Evolutionary conservation across 192 early-diverging fungal genomes (phyloP).

Genomic region (Umbelopsis sp.): DNA sequence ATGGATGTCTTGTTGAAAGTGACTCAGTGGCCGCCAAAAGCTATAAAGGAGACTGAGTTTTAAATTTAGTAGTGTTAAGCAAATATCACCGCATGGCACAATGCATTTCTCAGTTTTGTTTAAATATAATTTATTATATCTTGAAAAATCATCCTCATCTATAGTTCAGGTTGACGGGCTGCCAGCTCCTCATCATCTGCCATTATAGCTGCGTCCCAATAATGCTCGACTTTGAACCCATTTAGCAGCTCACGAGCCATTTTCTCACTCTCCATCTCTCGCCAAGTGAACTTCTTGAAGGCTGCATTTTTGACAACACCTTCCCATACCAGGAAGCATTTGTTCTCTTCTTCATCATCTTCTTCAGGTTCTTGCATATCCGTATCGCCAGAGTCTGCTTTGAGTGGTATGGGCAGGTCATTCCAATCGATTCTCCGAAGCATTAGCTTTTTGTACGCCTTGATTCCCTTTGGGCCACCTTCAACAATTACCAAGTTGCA

Average conservation of each 20-base stretch:
- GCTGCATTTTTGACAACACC: constrained; percentile 77
- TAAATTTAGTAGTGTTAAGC: background rate
- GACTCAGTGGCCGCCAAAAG: background rate
- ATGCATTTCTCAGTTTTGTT: background rate
- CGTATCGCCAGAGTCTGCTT: constrained; percentile 20
- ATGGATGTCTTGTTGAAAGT: background rate
- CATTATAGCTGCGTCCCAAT: constrained; percentile 81
- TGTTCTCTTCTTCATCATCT: constrained; percentile 65
- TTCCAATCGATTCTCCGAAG: constrained; percentile 93
- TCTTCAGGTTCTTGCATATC: constrained; percentile 44
- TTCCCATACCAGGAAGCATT: constrained; percentile 93
- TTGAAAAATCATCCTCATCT: background rate
- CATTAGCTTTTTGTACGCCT: constrained; percentile 97
- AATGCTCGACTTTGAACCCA: constrained; percentile 71
- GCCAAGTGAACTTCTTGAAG: constrained; percentile 79
- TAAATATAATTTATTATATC: background rate
- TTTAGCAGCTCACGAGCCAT: constrained; percentile 74
- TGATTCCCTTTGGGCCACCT: constrained; percentile 87
- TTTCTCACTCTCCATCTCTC: constrained; percentile 71
- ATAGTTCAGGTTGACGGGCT: constrained; percentile 36
- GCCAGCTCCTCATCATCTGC: constrained; percentile 52
- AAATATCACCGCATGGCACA: background rate
- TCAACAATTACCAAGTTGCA: constrained; percentile 89
- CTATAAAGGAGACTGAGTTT: background rate
- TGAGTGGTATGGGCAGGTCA: constrained; percentile 50